Evolutionary conservation across 2,329 filamentous ascomycete genomes (phyloP), one percentile per base, ranked within the genome.

Genomic region (Setomelanomma holmii): DNA sequence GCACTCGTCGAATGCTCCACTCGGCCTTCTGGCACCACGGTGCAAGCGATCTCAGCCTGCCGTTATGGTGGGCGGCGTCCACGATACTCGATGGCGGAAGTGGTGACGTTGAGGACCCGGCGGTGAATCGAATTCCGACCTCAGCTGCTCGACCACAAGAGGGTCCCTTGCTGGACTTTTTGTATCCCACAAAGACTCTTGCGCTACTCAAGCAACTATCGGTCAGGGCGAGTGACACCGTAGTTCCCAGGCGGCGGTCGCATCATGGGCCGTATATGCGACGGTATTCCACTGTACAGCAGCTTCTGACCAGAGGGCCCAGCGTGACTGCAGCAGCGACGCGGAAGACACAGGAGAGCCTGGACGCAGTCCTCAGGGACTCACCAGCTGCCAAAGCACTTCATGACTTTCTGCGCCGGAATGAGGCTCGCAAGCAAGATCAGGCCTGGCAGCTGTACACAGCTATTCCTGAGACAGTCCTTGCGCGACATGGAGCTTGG

Each of bases 1-100:
- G 70, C 61, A 77, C 69, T 64, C 78, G 76, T 56, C 81, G 82
- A 61, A 76, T 74, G 69, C 76, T 85, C 36, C 81, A 84, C 71
- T 80, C 80, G 45, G 69, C 76, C 21, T 84, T 86, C 64, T 84
- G 83, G 83, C 78, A 76, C 57, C 82, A 85, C 71, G 79, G 78
- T 58, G 79, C 80, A 56, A 75, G 71, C 74, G 76, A 79, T 62
- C 75, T 80, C 60, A 71, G 74, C 42, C 65, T 78, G 34, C 65
- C 72, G 14, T 56, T 66, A 11, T 74, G 68, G 63, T 69, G 63
- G 66, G 58, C 53, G 12, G 47, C 66, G 10, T 45, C 62, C 17
- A 42, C 49, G 10, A 45, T 45, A 36, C 17, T 49, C 45, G 48
- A 58, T 38, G 45, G 36, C 40, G 16, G 43, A 21, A 45, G 23